phyloP scores from a whole-genome alignment of 1,139 yeast species.

The Yamadazyma sp. region DNA sequence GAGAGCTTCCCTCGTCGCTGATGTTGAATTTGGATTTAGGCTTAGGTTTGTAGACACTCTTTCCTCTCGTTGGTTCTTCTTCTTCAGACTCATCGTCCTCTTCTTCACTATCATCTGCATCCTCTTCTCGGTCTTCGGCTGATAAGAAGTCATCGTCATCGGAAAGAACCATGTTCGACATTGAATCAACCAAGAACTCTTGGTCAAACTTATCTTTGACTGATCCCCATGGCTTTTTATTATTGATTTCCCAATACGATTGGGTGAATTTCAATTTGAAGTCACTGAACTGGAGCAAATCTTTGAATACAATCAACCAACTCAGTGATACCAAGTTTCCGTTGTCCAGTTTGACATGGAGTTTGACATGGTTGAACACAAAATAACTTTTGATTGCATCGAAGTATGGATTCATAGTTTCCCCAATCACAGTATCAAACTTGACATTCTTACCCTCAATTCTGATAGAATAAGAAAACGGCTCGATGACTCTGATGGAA shows the following conservation, averaged over 20 bases:
- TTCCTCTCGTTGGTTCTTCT: constrained; percentile 18
- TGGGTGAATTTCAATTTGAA: constrained; percentile 57
- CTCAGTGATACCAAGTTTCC: constrained; percentile 47
- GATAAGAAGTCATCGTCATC: constrained; percentile 22
- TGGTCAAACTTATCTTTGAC: constrained; percentile 14
- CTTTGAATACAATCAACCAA: constrained; percentile 59
- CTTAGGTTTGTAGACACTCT: constrained; percentile 11
- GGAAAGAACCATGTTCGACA: constrained; percentile 28
- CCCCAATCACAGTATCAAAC: constrained; percentile 46
- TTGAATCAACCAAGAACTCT: constrained; percentile 27
- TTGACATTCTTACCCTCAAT: constrained; percentile 30
- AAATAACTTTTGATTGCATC: constrained; percentile 59
- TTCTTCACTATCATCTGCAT: constrained; percentile 17
- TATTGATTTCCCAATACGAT: constrained; percentile 62
- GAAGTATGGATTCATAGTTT: constrained; percentile 65
- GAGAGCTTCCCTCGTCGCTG: not conserved
- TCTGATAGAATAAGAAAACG: constrained; percentile 52
- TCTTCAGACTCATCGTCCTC: constrained; percentile 16
- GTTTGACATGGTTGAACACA: constrained; percentile 56
- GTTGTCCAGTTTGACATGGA: constrained; percentile 27
- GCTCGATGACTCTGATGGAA: constrained; percentile 22
- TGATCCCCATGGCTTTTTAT: constrained; percentile 49
- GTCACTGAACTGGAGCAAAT: constrained; percentile 35
- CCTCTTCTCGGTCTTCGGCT: constrained; percentile 15
- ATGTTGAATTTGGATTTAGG: not conserved